A percentile compares a stretch with the other conserved stretches of the same genome.
Evolutionary conservation across 768 basidiomycete genomes (phyloP).

Genomic region (Hericium coralloides): DNA sequence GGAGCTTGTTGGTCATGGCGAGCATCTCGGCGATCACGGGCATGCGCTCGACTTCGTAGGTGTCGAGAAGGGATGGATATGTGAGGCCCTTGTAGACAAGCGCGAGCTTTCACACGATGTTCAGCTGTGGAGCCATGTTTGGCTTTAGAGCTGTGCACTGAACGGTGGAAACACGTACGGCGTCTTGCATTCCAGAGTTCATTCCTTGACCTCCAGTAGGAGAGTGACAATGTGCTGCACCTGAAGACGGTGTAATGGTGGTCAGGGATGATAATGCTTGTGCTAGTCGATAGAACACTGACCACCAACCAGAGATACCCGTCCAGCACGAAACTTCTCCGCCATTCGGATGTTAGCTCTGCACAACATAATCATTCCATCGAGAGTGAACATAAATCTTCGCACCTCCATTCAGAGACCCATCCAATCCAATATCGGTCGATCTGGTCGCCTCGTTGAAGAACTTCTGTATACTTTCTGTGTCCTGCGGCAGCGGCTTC

Average conservation of each 20-base stretch:
- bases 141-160: not conserved
- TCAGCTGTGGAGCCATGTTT: conserved; percentile 19
- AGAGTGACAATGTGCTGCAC: conserved; percentile 41
- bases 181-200: conserved; percentile 22
- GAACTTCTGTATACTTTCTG: conserved; percentile 4
- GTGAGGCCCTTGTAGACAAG: conserved; percentile 21
- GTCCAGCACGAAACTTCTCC: conserved; percentile 29
- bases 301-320: conserved; percentile 43
- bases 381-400: not conserved
- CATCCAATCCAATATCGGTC: conserved; percentile 6
- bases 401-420: conserved; percentile 1
- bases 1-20: conserved; percentile 28
- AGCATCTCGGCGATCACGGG: conserved; percentile 23
- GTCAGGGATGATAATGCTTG: too few relatives aligned
- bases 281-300: conserved; percentile 1
- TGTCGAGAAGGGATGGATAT: conserved; percentile 16
- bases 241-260: conserved; percentile 22
- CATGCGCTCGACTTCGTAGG: conserved; percentile 22
- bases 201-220: conserved; percentile 30
- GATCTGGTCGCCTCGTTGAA: conserved; percentile 1
- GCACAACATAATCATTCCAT: not conserved
- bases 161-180: conserved; percentile 7
- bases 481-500: not conserved
- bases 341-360: conserved; percentile 44
- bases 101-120: conserved; percentile 24